Conservation (phyloP, 2,329 filamentous ascomycete species). For the Stemphylium lycopersici region DNA sequence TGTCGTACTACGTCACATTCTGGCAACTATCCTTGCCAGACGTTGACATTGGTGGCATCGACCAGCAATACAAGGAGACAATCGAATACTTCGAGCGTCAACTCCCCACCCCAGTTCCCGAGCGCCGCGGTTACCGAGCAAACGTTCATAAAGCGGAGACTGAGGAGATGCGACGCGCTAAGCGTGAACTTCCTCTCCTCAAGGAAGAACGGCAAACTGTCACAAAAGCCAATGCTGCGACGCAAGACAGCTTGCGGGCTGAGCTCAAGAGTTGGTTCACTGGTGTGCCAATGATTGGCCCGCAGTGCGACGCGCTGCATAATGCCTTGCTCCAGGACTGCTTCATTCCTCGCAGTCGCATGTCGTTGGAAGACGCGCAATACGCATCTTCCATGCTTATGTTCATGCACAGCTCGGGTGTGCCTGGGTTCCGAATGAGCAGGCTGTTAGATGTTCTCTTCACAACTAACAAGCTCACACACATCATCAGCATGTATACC, state of each 20-base stretch:
- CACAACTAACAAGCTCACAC: slow-evolving; percentile 77
- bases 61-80: slow-evolving; percentile 78
- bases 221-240: slow-evolving; percentile 58
- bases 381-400: slow-evolving; percentile 87
- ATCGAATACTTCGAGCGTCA: slow-evolving; percentile 54
- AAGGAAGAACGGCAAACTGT: slow-evolving; percentile 59
- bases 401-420: slow-evolving; percentile 82
- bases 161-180: slow-evolving; percentile 69
- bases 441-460: slow-evolving; percentile 85
- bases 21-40: slow-evolving; percentile 90
- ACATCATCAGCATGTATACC: slow-evolving; percentile 87
- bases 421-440: slow-evolving; percentile 85
- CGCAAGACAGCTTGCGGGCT: slow-evolving; percentile 67
- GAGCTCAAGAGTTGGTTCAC: slow-evolving; percentile 83
- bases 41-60: slow-evolving; percentile 64
- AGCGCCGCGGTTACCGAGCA: slow-evolving; percentile 66
- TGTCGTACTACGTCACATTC: slow-evolving; percentile 87
- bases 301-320: slow-evolving; percentile 66
- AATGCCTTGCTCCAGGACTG: slow-evolving; percentile 86
- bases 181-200: slow-evolving; percentile 71
- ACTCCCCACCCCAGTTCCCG: slow-evolving; percentile 58
- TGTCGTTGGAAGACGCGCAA: slow-evolving; percentile 86
- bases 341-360: slow-evolving; percentile 82
- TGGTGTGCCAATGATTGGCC: slow-evolving; percentile 63
- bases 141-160: slow-evolving; percentile 57